Evolutionary conservation across 2,329 filamentous ascomycete genomes (phyloP), one percentile per base, ranked within the genome.

Genomic region (Fusarium virguliforme): DNA sequence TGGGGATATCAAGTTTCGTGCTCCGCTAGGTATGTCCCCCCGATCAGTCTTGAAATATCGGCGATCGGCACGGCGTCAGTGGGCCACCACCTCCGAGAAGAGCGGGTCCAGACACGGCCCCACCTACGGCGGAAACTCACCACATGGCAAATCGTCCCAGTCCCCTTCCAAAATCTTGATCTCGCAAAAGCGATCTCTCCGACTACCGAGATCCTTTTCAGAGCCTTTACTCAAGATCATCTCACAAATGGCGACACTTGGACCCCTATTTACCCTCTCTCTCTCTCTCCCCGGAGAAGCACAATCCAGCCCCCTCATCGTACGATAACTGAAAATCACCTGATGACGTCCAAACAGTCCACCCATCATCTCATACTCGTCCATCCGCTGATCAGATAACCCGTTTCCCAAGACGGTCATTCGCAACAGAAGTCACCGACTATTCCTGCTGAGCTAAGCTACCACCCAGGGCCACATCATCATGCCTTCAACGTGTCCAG

Each of bases 281-380:
- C 18, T 18, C 18, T 18, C 18, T 6, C 18, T 48, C 18, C 40
- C 8, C 68, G 56, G 67, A 71, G 57, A 71, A 69, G 59, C 57
- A 46, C 38, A 30, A 67, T 58, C 62, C 55, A 54, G 34, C 26
- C 54, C 41, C 43, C 9, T 6, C 48, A 72, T 72, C 70, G 64
- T 72, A 73, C 57, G 70, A 72, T 72, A 50, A 3, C 18, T 54
- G 8, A 59, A n/a, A 72, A 72, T 72, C 70, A 64, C 62, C 69
- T 70, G 70, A 72, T 71, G 63, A 22, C n/a, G 46, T 8, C 50
- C 41, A 37, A 70, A 71, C 69, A 71, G 65, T 71, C 68, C 68
- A 72, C 68, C 18, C 65, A 72, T 69, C 48, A 50, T 58, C 68
- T 67, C 59, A 71, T 60, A 32, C 26, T 41, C 55, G 34, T 15